Conservation (phyloP, 192 early-diverging fungal genomes). For the Piromyces finnis region DNA sequence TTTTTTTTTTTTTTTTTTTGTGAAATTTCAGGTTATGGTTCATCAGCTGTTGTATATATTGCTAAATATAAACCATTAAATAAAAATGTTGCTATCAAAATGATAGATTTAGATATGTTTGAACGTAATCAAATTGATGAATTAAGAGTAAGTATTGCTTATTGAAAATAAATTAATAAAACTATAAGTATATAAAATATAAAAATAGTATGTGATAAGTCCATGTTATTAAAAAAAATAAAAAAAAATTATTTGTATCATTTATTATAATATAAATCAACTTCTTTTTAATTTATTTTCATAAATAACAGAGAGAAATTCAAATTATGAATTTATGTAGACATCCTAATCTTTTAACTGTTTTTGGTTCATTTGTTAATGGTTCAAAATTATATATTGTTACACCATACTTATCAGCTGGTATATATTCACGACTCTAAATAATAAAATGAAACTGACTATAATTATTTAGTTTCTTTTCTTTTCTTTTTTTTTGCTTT, state of each 20-base stretch:
- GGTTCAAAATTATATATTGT: conserved; percentile 65
- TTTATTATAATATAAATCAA: too few species aligned
- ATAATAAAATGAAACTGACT: too few species aligned
- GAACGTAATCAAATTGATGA: conserved; percentile 84
- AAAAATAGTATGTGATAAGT: too few species aligned
- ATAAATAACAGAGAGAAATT: conserved; percentile 46
- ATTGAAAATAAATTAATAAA: too few species aligned
- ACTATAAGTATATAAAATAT: too few species aligned
- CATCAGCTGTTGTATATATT: conserved; percentile 66
- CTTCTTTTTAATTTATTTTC: neutral
- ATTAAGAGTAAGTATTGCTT: conserved; percentile 34
- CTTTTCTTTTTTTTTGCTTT: neutral
- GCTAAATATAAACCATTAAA: conserved; percentile 55
- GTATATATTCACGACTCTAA: too few species aligned
- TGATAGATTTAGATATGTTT: conserved; percentile 81
- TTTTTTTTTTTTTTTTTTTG: neutral
- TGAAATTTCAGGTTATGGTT: conserved; percentile 49
- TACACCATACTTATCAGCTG: conserved; percentile 58
- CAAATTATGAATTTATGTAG: conserved; percentile 75
- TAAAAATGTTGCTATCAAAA: conserved; percentile 55
- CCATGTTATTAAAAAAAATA: too few species aligned
- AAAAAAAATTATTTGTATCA: too few species aligned
- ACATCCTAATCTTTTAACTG: conserved; percentile 65
- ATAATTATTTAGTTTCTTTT: conserved; percentile 3
- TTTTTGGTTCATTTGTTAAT: conserved; percentile 67